Percentiles rank a stretch among this genome's conserved stretches.
phyloP scores from a whole-genome alignment of 2,329 filamentous ascomycete genomes.

The Drechslerella coelobrocha region DNA sequence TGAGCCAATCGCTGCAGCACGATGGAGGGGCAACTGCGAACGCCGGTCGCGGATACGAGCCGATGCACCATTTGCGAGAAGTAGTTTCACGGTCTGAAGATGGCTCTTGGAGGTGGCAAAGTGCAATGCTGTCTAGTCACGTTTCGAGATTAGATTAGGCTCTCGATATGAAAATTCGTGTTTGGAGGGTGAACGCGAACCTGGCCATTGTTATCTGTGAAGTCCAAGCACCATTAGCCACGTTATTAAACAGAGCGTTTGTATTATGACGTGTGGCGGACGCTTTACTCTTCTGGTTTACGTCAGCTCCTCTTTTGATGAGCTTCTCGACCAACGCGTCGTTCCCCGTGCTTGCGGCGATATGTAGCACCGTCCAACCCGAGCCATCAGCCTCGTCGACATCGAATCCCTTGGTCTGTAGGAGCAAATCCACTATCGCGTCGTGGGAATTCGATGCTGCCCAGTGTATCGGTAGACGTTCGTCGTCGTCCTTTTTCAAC shows the following conservation, averaged over 20 bases:
- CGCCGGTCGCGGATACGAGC: constrained; percentile 81
- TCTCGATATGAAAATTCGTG: constrained; percentile 9
- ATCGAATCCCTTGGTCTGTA: constrained; percentile 76
- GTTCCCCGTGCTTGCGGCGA: constrained; percentile 73
- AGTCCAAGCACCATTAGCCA: constrained; percentile 32
- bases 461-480: constrained; percentile 92
- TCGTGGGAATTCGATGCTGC: constrained; percentile 82
- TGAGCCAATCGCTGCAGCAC: constrained; percentile 87
- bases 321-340: constrained; percentile 73
- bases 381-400: constrained; percentile 77
- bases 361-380: constrained; percentile 86
- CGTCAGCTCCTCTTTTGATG: constrained; percentile 72
- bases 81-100: constrained; percentile 76
- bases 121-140: constrained; percentile 77
- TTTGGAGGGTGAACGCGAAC: constrained; percentile 57
- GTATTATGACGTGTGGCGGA: not conserved
- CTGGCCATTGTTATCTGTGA: constrained; percentile 70
- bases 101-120: constrained; percentile 91
- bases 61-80: constrained; percentile 73
- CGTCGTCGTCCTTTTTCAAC: constrained; percentile 77
- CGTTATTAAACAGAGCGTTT: constrained; percentile 26
- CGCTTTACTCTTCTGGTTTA: constrained; percentile 72
- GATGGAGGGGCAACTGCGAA: constrained; percentile 82
- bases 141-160: constrained; percentile 32
- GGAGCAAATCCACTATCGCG: constrained; percentile 74